Percentiles rank a stretch among this genome's conserved stretches.
phyloP scores from a whole-genome alignment of 345 rosid genomes.

The Leavenworthia alabamica region DNA sequence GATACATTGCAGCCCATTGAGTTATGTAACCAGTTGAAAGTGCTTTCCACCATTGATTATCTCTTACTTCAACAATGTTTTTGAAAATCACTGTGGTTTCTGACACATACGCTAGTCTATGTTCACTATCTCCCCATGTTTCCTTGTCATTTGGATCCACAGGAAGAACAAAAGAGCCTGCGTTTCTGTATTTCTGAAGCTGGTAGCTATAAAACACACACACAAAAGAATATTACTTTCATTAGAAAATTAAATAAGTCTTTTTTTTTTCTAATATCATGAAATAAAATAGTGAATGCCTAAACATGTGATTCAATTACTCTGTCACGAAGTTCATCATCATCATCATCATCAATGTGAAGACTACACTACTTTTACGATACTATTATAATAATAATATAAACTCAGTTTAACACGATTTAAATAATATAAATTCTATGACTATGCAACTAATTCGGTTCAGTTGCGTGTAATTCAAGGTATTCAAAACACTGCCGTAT shows the following conservation, averaged over 20 bases:
- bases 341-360: background rate
- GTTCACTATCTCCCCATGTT: constrained; percentile 99
- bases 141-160: constrained; percentile 80
- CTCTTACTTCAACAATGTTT: constrained; percentile 83
- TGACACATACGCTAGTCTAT: constrained; percentile 86
- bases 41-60: constrained; percentile 98
- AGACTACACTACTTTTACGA: background rate
- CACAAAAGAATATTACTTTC: background rate
- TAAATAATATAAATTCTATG: background rate
- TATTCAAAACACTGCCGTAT: constrained; percentile 3
- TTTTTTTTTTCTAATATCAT: background rate
- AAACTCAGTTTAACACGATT: background rate
- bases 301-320: constrained; percentile 13
- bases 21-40: constrained; percentile 79
- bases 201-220: constrained; percentile 60
- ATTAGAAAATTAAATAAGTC: background rate
- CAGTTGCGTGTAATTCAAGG: background rate
- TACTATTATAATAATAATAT: constrained; percentile 1
- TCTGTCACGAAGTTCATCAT: constrained; percentile 21
- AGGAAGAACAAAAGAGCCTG: constrained; percentile 88
- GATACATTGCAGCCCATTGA: constrained; percentile 96
- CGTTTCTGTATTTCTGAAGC: constrained; percentile 92
- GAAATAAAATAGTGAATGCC: constrained; percentile 13
- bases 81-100: constrained; percentile 97
- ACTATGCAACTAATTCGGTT: background rate